Evolutionary conservation across 164 flowering plant genomes (phyloP), one percentile per base, ranked within the genome.

Genomic region (Buxus sempervirens): DNA sequence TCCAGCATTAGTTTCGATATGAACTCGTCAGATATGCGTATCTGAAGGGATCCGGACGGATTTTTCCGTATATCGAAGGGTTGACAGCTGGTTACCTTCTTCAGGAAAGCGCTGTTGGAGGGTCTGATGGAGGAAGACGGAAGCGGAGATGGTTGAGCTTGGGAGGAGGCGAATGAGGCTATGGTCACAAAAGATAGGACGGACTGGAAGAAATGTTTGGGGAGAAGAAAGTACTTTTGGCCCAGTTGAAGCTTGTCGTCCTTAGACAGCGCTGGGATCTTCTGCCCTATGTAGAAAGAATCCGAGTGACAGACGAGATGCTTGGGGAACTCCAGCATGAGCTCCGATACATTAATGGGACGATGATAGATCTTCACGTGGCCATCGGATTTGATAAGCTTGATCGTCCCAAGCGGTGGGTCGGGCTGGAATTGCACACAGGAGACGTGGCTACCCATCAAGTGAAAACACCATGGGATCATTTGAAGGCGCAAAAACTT

Each of bases 191-290:
- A 89, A 0, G 91, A 81, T 9, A 87, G 79, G 0, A 80, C 90
- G 0, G 87, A 77, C 28, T 87, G 84, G 73, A 89, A 89, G 69
- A 78, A 79, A 36, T 75, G 81, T 0, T 48, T 63, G 0, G 91
- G 95, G 13, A 87, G 86, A 65, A 89, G 88, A 54, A 89, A 87
- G 77, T 89, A 89, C 59, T 75, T 82, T 41, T 84, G 84, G 49
- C 95, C 91, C 1, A 78, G 82, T 64, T 80, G 79, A 68, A 89
- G 95, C 67, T 76, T 49, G 27, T 86, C 88, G 32, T 72, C 42
- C 5, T 75, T 75, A 15, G 88, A 82, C 5, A 89, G 76, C 20
- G 87, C 58, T 0, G 85, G 88, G 55, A 86, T 83, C 69, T 81
- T 87, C 72, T 83, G 85, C 10, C 95, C 95, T 20, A 89, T 87